A percentile compares a stretch with the other conserved stretches of the same genome.
Evolutionary conservation across 1,284 basidiomycete genomes (phyloP).

Genomic region (Ceratobasidium sp.): DNA sequence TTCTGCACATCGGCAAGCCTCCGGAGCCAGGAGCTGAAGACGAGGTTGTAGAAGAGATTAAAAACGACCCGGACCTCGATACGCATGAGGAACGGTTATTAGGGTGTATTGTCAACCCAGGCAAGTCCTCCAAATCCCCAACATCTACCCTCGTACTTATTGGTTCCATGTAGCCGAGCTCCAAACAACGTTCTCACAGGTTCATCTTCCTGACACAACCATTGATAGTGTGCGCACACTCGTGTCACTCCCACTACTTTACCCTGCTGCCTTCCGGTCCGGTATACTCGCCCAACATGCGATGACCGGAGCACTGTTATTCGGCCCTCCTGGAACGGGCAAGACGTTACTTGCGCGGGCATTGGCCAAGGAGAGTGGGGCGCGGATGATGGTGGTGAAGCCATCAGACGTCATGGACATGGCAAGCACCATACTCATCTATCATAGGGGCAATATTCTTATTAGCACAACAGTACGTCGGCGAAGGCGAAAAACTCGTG

Average conservation of each 20-base stretch:
- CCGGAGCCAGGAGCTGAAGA: slow-evolving; percentile 23
- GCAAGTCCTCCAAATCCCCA: slow-evolving; percentile 50
- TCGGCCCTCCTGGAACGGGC: slow-evolving; percentile 89
- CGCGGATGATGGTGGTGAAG: slow-evolving; percentile 83
- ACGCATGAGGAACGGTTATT: slow-evolving; percentile 78
- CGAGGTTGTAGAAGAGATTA: slow-evolving; percentile 73
- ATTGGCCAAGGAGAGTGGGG: slow-evolving; percentile 88
- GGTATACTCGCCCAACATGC: slow-evolving; percentile 90
- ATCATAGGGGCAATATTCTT: slow-evolving; percentile 12
- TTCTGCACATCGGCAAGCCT: slow-evolving; percentile 2
- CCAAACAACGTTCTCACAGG: slow-evolving; percentile 83
- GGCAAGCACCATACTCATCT: slow-evolving; percentile 55
- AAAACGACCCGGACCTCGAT: slow-evolving; percentile 74
- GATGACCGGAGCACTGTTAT: slow-evolving; percentile 86
- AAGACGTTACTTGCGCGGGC: slow-evolving; percentile 91
- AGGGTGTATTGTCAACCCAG: slow-evolving; percentile 81
- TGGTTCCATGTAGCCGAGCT: slow-evolving; percentile 59
- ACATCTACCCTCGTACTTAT: slow-evolving; percentile 33
- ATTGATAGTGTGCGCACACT: slow-evolving; percentile 89
- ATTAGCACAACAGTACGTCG: slow-evolving; percentile 71
- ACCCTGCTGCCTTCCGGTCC: slow-evolving; percentile 87
- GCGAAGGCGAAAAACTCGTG: slow-evolving; percentile 94
- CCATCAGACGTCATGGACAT: slow-evolving; percentile 90
- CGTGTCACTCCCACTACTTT: slow-evolving; percentile 88
- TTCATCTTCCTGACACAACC: slow-evolving; percentile 84